Percentiles rank a stretch among this genome's conserved stretches.
Evolutionary conservation across 2,329 filamentous ascomycete species (phyloP).

Genomic region (Boeremia exigua): DNA sequence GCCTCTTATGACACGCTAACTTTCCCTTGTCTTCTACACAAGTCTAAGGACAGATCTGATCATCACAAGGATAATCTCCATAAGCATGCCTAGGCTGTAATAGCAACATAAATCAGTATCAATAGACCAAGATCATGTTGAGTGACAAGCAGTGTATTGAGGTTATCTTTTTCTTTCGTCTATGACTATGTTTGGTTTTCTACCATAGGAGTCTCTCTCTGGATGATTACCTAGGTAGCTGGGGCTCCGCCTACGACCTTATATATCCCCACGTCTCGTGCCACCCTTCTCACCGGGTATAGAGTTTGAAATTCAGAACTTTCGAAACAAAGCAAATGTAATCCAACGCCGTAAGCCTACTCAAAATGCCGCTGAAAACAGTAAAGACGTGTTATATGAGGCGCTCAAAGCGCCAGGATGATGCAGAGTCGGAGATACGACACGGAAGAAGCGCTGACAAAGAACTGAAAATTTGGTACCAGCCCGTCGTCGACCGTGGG

Average conservation of each 20-base stretch:
- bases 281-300: constrained; percentile 10
- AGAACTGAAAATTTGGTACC: constrained; percentile 17
- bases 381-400: not conserved
- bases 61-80: not conserved
- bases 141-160: not conserved
- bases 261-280: not conserved
- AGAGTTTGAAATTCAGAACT: constrained; percentile 2
- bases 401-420: not conserved
- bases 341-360: constrained; percentile 5
- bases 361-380: constrained; percentile 13
- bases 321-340: not conserved
- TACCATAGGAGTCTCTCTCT: not conserved
- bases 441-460: constrained; percentile 12
- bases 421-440: constrained; percentile 1
- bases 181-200: constrained; percentile 5
- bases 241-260: not conserved
- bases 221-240: too few species aligned
- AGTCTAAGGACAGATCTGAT: constrained; percentile 22
- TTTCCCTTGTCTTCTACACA: constrained; percentile 18
- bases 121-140: not conserved
- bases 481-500: constrained; percentile 24
- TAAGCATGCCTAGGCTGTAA: not conserved
- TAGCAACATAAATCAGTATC: too few species aligned
- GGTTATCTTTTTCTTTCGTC: constrained; percentile 10
- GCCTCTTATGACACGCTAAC: constrained; percentile 13